Evolutionary conservation across 305 asterid genomes (phyloP).

Genomic region (Fraxinus sp.): DNA sequence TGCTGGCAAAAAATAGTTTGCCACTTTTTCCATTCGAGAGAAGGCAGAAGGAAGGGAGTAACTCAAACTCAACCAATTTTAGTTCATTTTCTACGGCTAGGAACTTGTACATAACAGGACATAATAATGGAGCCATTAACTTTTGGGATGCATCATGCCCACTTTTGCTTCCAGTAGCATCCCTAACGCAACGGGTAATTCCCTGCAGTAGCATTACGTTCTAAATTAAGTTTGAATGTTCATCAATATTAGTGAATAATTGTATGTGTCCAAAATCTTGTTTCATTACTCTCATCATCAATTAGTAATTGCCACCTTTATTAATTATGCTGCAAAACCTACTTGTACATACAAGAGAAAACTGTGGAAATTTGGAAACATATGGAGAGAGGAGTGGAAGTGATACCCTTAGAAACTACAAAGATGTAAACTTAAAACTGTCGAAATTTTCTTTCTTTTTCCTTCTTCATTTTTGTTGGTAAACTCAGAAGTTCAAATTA

Average conservation of each 20-base stretch:
- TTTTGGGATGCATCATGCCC: slow-evolving; percentile 93
- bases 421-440: not conserved
- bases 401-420: not conserved
- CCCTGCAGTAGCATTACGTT: not conserved
- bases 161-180: slow-evolving; percentile 64
- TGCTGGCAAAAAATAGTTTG: slow-evolving; percentile 47
- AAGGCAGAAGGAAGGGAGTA: slow-evolving; percentile 58
- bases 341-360: not conserved
- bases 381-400: slow-evolving; percentile 1
- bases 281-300: not conserved
- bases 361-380: not conserved
- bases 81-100: slow-evolving; percentile 58
- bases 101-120: slow-evolving; percentile 79
- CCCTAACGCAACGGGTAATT: slow-evolving; percentile 75
- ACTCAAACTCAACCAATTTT: slow-evolving; percentile 38
- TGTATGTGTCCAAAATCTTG: not conserved
- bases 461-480: slow-evolving; percentile 8
- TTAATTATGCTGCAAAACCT: not conserved
- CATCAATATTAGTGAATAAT: not conserved
- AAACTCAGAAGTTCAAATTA: not conserved
- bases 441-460: not conserved
- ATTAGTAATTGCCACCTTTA: not conserved
- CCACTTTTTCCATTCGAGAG: slow-evolving; percentile 68
- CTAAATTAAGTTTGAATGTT: not conserved
- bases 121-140: slow-evolving; percentile 69